Percentiles rank a stretch among this genome's conserved stretches.
Evolutionary conservation across 2,329 filamentous ascomycete genomes (phyloP).

Genomic region (Aureobasidium lini): DNA sequence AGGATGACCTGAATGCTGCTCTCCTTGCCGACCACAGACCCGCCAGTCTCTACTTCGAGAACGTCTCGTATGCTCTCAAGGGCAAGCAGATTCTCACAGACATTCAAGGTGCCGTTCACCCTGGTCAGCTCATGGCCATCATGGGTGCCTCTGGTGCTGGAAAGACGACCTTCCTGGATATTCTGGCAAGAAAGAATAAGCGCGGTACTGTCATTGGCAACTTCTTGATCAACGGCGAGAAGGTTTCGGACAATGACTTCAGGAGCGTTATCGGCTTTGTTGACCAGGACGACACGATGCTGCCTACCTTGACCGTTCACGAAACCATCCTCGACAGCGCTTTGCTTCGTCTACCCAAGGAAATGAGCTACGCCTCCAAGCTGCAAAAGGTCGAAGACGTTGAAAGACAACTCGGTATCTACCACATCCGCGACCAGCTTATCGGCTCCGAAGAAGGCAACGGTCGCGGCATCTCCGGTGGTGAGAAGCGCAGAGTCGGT

Average conservation of each 20-base stretch:
- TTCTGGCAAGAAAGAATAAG: conserved; percentile 95
- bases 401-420: conserved; percentile 90
- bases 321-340: conserved; percentile 96
- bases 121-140: conserved; percentile 92
- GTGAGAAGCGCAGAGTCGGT: conserved; percentile 90
- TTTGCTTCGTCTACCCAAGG: conserved; percentile 78
- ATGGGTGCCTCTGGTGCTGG: conserved; percentile 98
- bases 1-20: conserved; percentile 74
- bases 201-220: conserved; percentile 69
- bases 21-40: conserved; percentile 89
- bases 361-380: conserved; percentile 84
- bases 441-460: conserved; percentile 95
- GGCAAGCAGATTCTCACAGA: conserved; percentile 76
- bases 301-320: conserved; percentile 91
- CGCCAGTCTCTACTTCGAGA: conserved; percentile 78
- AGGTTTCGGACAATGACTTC: conserved; percentile 75
- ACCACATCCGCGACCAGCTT: conserved; percentile 86
- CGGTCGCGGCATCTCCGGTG: conserved; percentile 90
- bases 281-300: conserved; percentile 95
- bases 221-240: conserved; percentile 91
- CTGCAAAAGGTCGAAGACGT: conserved; percentile 88
- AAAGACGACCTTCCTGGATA: conserved; percentile 95
- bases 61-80: conserved; percentile 79
- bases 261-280: conserved; percentile 92
- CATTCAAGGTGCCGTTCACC: conserved; percentile 79